Conservation (phyloP, 371 early-diverging fungal genomes). For the Mortierella sp. region DNA sequence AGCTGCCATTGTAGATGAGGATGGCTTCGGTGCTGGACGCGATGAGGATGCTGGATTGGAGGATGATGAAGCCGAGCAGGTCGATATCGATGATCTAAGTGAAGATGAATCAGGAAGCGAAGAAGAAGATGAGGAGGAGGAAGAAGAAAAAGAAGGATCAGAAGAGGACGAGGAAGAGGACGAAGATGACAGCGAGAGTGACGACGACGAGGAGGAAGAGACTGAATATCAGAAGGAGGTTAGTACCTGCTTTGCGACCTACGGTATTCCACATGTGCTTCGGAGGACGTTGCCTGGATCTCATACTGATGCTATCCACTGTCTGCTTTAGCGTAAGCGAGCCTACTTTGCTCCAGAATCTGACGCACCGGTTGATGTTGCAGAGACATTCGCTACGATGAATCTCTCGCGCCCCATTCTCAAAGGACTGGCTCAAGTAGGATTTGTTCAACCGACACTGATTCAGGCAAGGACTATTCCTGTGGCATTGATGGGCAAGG, state of each 20-base stretch:
- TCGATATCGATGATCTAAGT: constrained; percentile 50
- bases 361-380: constrained; percentile 60
- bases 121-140: constrained; percentile 30
- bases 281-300: background rate
- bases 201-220: constrained; percentile 57
- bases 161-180: constrained; percentile 56
- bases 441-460: constrained; percentile 94
- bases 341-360: constrained; percentile 80
- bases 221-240: constrained; percentile 59
- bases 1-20: constrained; percentile 35
- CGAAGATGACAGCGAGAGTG: constrained; percentile 57
- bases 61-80: constrained; percentile 57
- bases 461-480: constrained; percentile 99
- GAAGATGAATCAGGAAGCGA: constrained; percentile 52
- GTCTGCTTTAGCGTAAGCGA: constrained; percentile 64
- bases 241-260: constrained; percentile 3
- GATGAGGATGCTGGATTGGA: constrained; percentile 58
- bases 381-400: constrained; percentile 86
- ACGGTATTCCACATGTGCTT: background rate
- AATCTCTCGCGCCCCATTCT: constrained; percentile 95
- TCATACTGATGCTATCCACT: background rate
- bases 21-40: constrained; percentile 69
- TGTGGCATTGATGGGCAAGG: constrained; percentile 95
- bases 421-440: constrained; percentile 89
- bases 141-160: constrained; percentile 42